A percentile compares a stretch with the other conserved stretches of the same genome.
Evolutionary conservation across 345 rosid species (phyloP).

Genomic region (Abelmoschus esculentus): DNA sequence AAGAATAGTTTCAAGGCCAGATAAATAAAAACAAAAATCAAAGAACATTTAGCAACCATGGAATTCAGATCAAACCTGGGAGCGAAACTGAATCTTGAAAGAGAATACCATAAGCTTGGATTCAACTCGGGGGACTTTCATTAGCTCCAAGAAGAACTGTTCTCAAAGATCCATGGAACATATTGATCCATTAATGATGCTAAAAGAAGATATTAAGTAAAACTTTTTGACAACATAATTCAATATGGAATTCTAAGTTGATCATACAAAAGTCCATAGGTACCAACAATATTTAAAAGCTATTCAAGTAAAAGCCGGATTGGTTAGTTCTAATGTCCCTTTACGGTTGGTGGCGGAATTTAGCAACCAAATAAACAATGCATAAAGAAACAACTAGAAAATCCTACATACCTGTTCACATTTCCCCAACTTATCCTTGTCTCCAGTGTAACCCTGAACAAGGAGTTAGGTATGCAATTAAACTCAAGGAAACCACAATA

Average conservation of each 20-base stretch:
- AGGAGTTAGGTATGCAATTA: conserved; percentile 7
- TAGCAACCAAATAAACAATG: neutral
- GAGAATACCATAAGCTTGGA: conserved; percentile 89
- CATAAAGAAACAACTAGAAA: neutral
- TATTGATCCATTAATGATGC: conserved; percentile 2
- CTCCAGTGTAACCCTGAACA: conserved; percentile 75
- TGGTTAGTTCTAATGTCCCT: neutral
- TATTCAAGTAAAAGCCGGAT: neutral
- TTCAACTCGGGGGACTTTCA: conserved; percentile 90
- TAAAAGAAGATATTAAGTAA: conserved; percentile 5
- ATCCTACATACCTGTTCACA: conserved; percentile 65
- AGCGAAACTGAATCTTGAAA: conserved; percentile 75
- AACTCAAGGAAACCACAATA: conserved; percentile 8
- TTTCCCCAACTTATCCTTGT: conserved; percentile 76
- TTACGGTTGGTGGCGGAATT: neutral
- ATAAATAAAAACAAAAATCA: conserved; percentile 15
- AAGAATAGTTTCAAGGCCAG: conserved; percentile 9
- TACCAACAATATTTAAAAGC: neutral
- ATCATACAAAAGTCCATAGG: neutral
- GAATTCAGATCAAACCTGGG: conserved; percentile 50
- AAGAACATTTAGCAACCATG: neutral
- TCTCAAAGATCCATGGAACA: conserved; percentile 21
- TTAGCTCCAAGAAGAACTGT: conserved; percentile 90
- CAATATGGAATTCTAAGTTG: neutral
- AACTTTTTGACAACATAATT: neutral